A percentile compares a stretch with the other conserved stretches of the same genome.
Evolutionary conservation across 2,329 filamentous ascomycete genomes (phyloP).

Genomic region (Apiospora pterosperma): DNA sequence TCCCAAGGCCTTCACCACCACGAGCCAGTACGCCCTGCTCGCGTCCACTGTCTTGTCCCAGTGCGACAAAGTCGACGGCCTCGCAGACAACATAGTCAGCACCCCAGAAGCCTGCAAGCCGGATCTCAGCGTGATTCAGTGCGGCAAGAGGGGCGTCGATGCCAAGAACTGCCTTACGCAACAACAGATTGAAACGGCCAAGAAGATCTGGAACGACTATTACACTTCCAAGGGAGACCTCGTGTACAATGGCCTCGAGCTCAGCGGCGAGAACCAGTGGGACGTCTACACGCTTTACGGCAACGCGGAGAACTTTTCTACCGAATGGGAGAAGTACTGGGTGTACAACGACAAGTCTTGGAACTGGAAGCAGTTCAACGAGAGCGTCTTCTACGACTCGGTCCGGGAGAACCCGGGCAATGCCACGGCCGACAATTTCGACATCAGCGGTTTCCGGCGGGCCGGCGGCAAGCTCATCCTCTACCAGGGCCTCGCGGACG

Average conservation of each 20-base stretch:
- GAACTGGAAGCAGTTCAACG: conserved; percentile 28
- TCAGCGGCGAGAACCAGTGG: conserved; percentile 42
- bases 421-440: conserved; percentile 34
- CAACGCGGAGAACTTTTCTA: conserved; percentile 27
- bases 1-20: conserved; percentile 42
- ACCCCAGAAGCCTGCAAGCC: conserved; percentile 42
- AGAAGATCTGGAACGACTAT: conserved; percentile 28
- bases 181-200: conserved; percentile 35
- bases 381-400: conserved; percentile 26
- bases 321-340: conserved; percentile 35
- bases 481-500: conserved; percentile 43
- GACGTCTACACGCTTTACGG: conserved; percentile 23
- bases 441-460: conserved; percentile 34
- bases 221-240: conserved; percentile 25
- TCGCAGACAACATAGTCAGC: conserved; percentile 46
- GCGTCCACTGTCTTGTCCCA: conserved; percentile 41
- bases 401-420: conserved; percentile 33
- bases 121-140: conserved; percentile 36
- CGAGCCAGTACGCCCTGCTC: conserved; percentile 35
- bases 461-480: conserved; percentile 41
- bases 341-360: conserved; percentile 36
- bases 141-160: conserved; percentile 22
- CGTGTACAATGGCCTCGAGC: conserved; percentile 40
- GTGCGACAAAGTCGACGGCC: conserved; percentile 48
- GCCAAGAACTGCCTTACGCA: conserved; percentile 36